Percentiles rank a stretch among this genome's conserved stretches.
Evolutionary conservation across 1,139 yeast species (phyloP).

Genomic region (Magnusiomyces paraingens): DNA sequence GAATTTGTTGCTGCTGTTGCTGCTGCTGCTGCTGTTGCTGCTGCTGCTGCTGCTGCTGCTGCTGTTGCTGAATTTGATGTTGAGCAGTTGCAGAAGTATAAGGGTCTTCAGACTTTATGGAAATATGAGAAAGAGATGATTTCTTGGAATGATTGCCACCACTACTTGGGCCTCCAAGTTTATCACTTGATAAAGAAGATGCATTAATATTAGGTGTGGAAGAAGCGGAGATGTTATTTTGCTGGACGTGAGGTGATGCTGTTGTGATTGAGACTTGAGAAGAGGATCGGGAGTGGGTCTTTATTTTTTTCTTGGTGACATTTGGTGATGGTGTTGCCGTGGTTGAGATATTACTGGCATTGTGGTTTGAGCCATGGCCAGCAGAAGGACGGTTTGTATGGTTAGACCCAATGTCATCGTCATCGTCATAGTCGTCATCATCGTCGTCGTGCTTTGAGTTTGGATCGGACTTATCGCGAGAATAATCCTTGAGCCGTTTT

Average conservation of each 20-base stretch:
- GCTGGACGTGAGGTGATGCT: background rate
- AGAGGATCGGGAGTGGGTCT: slow-evolving; percentile 11
- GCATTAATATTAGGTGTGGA: background rate
- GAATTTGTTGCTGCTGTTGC: slow-evolving; percentile 10
- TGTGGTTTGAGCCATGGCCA: slow-evolving; percentile 5
- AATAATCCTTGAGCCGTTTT: slow-evolving; percentile 28
- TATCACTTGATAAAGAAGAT: too few relatives aligned
- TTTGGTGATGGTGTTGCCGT: slow-evolving; percentile 11
- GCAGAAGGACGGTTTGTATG: slow-evolving; percentile 2
- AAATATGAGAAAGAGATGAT: background rate
- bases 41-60: slow-evolving; percentile 13
- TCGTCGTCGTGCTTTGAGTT: slow-evolving; percentile 18
- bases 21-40: slow-evolving; percentile 14
- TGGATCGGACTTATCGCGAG: slow-evolving; percentile 10
- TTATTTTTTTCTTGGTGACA: slow-evolving; percentile 3
- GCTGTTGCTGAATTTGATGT: slow-evolving; percentile 10
- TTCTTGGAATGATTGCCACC: too few relatives aligned
- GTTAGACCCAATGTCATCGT: slow-evolving; percentile 14
- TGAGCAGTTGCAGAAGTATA: background rate
- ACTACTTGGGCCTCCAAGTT: too few relatives aligned
- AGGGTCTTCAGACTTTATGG: background rate
- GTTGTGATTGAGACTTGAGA: slow-evolving; percentile 5
- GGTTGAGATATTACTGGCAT: slow-evolving; percentile 1
- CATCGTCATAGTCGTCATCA: slow-evolving; percentile 21
- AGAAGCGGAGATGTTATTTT: background rate